These are phyloP conservation scores for Sporisorium scitamineum DNA, from an alignment of 1,284 basidiomycete species.

Conservation along the genomic window DNA sequence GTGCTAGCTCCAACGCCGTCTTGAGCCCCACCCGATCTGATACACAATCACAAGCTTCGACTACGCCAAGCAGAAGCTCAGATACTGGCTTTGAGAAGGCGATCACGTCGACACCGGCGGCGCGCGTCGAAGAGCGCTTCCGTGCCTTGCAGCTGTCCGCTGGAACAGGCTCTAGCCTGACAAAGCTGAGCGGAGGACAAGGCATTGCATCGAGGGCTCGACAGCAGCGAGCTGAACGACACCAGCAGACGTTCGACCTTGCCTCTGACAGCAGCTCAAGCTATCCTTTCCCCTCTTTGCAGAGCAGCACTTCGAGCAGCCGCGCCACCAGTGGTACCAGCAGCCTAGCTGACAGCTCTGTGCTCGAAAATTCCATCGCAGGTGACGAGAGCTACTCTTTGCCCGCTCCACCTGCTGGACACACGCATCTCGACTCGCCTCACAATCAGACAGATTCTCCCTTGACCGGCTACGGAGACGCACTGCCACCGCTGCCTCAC, in stretches of 20 bases:
- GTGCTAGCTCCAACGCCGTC: conserved; percentile 18
- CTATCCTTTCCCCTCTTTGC: conserved; percentile 31
- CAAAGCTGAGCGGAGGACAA: conserved; percentile 31
- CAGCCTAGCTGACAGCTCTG: conserved; percentile 36
- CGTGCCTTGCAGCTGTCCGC: conserved; percentile 38
- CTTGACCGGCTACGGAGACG: conserved; percentile 21
- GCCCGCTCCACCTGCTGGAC: conserved; percentile 14
- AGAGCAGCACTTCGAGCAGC: conserved; percentile 29
- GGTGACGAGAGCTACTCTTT: conserved; percentile 55
- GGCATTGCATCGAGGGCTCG: conserved; percentile 38
- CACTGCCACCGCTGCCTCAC: conserved; percentile 33
- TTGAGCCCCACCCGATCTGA: conserved; percentile 28
- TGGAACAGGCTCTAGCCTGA: conserved; percentile 28
- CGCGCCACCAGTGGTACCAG: conserved; percentile 26
- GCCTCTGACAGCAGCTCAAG: conserved; percentile 18
- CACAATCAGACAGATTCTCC: conserved; percentile 23
- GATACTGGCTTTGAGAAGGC: conserved; percentile 18
- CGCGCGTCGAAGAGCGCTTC: conserved; percentile 27
- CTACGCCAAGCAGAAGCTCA: conserved; percentile 13
- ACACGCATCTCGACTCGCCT: background rate
- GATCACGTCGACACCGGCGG: conserved; percentile 24
- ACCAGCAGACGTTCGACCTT: conserved; percentile 43
- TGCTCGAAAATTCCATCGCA: conserved; percentile 43
- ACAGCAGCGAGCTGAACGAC: conserved; percentile 36
- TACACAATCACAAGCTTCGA: conserved; percentile 30